Percentiles rank a stretch among this genome's conserved stretches.
Evolutionary conservation across 1,284 basidiomycete genomes (phyloP).

Genomic region (Mycena citricolor): DNA sequence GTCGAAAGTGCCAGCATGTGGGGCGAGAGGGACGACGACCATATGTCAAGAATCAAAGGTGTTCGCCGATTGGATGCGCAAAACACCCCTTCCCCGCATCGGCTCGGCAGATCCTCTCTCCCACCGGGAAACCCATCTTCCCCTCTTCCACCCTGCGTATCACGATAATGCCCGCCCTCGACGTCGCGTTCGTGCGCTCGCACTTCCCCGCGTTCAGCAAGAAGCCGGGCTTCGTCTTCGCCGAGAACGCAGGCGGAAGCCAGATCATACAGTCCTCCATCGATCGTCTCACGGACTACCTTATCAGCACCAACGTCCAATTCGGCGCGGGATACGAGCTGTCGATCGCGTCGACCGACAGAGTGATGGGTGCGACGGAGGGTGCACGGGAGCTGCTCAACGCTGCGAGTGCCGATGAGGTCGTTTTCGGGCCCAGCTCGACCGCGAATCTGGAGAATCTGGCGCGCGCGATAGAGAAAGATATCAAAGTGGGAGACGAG

Average conservation of each 20-base stretch:
- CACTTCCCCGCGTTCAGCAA: constrained; percentile 67
- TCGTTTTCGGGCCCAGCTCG: constrained; percentile 69
- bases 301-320: constrained; percentile 71
- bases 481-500: constrained; percentile 61
- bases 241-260: constrained; percentile 79
- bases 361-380: constrained; percentile 54
- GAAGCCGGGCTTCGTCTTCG: constrained; percentile 62
- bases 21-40: too few relatives aligned
- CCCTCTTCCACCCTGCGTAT: too few relatives aligned
- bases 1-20: too few relatives aligned
- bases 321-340: constrained; percentile 68
- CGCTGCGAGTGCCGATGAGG: constrained; percentile 56
- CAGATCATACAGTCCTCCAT: constrained; percentile 37
- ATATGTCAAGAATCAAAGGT: too few relatives aligned
- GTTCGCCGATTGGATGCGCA: too few relatives aligned
- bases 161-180: constrained; percentile 31
- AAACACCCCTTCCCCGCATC: too few relatives aligned
- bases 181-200: constrained; percentile 53
- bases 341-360: constrained; percentile 49
- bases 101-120: too few relatives aligned
- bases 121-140: too few relatives aligned
- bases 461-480: constrained; percentile 54
- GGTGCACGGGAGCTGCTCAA: constrained; percentile 60
- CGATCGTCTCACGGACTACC: constrained; percentile 61
- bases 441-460: constrained; percentile 68